A percentile compares a stretch with the other conserved stretches of the same genome.
These are phyloP conservation scores for Skeletonema marinoi DNA, from an alignment of 108 stramenopile species.

Conservation along the genomic window DNA sequence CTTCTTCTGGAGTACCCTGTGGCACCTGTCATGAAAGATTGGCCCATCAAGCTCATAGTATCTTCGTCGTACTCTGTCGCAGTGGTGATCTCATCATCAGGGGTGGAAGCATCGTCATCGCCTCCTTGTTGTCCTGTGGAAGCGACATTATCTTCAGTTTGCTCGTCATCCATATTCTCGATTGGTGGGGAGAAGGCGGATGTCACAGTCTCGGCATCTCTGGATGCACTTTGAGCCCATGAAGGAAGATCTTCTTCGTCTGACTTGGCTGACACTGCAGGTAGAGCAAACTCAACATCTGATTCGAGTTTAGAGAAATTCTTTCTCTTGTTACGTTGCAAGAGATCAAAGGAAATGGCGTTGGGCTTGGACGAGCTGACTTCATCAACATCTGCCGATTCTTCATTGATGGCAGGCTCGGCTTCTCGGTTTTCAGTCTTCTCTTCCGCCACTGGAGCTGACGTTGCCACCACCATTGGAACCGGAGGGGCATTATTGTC, in stretches of 20 bases:
- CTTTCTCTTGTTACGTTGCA: constrained; percentile 15
- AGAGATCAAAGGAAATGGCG: constrained; percentile 18
- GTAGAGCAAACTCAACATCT: constrained; percentile 21
- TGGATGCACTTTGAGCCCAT: constrained; percentile 2
- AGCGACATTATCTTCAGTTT: constrained; percentile 8
- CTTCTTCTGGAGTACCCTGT: constrained; percentile 42
- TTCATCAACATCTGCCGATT: not conserved
- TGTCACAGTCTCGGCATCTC: not conserved
- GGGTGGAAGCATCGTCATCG: not conserved
- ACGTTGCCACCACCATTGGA: not conserved
- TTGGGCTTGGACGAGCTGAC: not conserved
- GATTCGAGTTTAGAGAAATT: constrained; percentile 38
- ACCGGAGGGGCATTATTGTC: not conserved
- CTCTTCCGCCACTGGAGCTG: not conserved
- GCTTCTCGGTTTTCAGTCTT: not conserved
- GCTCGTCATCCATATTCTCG: not conserved
- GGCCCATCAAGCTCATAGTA: constrained; percentile 45
- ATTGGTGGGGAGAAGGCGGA: not conserved
- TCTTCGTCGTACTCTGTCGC: constrained; percentile 21
- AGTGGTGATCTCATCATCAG: not conserved
- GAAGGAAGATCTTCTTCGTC: constrained; percentile 11
- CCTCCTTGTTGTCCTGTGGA: constrained; percentile 6
- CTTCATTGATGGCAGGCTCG: constrained; percentile 2
- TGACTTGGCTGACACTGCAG: constrained; percentile 1
- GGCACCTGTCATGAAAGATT: constrained; percentile 34